These are phyloP conservation scores for Fermentozyma sake DNA, from an alignment of 1,139 yeast species.

Conservation along the genomic window DNA sequence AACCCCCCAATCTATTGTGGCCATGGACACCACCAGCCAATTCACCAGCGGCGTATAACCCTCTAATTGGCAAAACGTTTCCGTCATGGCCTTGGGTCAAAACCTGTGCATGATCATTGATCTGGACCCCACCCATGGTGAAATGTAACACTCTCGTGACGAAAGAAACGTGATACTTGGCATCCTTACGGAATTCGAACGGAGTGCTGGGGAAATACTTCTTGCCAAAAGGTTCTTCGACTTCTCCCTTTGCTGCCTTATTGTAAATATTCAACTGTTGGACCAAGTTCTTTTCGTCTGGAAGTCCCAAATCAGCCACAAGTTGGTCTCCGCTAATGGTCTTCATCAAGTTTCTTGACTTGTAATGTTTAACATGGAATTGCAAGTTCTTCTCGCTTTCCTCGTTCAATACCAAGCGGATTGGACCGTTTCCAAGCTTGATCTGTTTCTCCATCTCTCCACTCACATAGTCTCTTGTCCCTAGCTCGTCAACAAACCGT, in stretches of 20 bases:
- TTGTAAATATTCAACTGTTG: conserved; percentile 42
- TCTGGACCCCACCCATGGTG: conserved; percentile 83
- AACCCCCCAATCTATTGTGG: conserved; percentile 71
- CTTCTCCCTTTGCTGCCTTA: conserved; percentile 40
- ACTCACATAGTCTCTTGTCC: conserved; percentile 66
- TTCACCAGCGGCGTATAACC: conserved; percentile 76
- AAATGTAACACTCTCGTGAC: conserved; percentile 78
- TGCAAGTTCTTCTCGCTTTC: conserved; percentile 41
- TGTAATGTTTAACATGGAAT: conserved; percentile 63
- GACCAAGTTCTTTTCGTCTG: conserved; percentile 22
- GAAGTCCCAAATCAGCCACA: conserved; percentile 40
- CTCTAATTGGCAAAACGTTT: conserved; percentile 40
- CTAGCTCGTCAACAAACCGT: conserved; percentile 69
- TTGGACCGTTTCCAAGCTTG: conserved; percentile 46
- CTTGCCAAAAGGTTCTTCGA: conserved; percentile 46
- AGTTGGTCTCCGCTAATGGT: conserved; percentile 48
- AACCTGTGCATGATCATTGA: conserved; percentile 56
- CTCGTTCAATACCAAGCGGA: conserved; percentile 45
- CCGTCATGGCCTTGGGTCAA: conserved; percentile 32
- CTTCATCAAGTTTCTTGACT: conserved; percentile 60
- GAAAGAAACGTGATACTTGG: conserved; percentile 45
- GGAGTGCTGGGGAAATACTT: conserved; percentile 50
- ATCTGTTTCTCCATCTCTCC: conserved; percentile 50
- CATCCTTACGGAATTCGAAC: conserved; percentile 26
- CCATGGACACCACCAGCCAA: conserved; percentile 85